A percentile compares a stretch with the other conserved stretches of the same genome.
phyloP scores from a whole-genome alignment of 2,329 filamentous ascomycete species.

The Westerdykella aurantiaca region DNA sequence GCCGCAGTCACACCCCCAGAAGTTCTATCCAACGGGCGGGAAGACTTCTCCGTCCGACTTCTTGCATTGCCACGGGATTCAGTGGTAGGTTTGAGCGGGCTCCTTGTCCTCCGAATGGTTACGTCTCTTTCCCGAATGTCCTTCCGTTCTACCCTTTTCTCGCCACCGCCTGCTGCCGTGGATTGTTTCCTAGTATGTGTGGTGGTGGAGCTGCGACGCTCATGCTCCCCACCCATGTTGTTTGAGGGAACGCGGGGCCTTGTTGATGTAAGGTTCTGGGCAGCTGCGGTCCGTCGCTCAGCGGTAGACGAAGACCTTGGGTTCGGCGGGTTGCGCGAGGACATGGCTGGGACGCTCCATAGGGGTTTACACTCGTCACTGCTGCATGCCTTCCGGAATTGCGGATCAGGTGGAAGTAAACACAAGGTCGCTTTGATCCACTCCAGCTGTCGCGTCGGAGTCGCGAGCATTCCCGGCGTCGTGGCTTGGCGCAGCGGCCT shows the following conservation, averaged over 20 bases:
- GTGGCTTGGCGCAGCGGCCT: no score
- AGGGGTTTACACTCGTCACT: neutral
- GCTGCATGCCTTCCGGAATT: neutral
- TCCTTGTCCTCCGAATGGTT: conserved; percentile 30
- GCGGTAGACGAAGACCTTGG: conserved; percentile 25
- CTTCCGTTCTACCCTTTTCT: conserved; percentile 32
- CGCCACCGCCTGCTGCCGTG: conserved; percentile 15
- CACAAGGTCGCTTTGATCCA: no score
- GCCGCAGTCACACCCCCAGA: conserved; percentile 15
- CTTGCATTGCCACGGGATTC: conserved; percentile 31
- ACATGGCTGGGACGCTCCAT: conserved; percentile 20
- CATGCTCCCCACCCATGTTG: conserved; percentile 21
- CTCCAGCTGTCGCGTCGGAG: no score
- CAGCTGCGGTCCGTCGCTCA: conserved; percentile 29
- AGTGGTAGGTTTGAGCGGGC: conserved; percentile 32
- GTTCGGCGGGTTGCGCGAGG: conserved; percentile 27
- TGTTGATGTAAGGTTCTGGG: conserved; percentile 22
- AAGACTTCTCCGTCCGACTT: conserved; percentile 28
- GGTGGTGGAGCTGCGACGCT: conserved; percentile 19
- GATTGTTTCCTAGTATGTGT: conserved; percentile 28
- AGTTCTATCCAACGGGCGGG: conserved; percentile 20
- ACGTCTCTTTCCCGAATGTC: conserved; percentile 34
- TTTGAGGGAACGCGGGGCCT: conserved; percentile 34
- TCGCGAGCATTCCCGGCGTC: no score
- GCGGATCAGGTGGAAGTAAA: no score